phyloP scores from a whole-genome alignment of 176 grass and related monocot genomes.

The Triticum urartu region DNA sequence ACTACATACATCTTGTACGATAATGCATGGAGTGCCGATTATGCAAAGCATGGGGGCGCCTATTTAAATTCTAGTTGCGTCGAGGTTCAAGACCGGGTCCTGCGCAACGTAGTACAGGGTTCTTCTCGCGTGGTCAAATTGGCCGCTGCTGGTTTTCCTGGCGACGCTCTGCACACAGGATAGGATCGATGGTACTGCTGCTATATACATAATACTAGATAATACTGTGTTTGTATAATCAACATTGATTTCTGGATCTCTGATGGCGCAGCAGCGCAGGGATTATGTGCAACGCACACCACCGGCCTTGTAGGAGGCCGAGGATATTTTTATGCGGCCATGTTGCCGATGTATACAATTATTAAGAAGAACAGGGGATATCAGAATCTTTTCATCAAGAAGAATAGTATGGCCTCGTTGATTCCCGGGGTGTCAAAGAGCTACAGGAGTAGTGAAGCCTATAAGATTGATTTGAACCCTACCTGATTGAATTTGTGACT shows the following conservation, averaged over 20 bases:
- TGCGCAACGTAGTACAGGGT: background rate
- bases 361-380: too few relatives aligned
- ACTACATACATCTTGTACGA: background rate
- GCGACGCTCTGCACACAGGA: background rate
- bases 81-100: background rate
- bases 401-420: background rate
- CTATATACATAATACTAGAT: too few relatives aligned
- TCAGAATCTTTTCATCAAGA: too few relatives aligned
- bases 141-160: background rate
- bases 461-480: too few relatives aligned
- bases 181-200: background rate
- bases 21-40: background rate
- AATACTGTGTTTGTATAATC: background rate
- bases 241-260: conserved; percentile 1
- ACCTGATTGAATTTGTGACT: too few relatives aligned
- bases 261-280: background rate
- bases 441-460: background rate
- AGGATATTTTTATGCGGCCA: background rate
- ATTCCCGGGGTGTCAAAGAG: background rate
- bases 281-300: conserved; percentile 3
- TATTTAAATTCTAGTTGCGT: background rate
- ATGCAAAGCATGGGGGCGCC: conserved; percentile 9
- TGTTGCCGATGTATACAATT: background rate
- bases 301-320: conserved; percentile 23
- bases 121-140: conserved; percentile 33